These are phyloP conservation scores for Daldinia childiae DNA, from an alignment of 495 filamentous ascomycete species.

Conservation along the genomic window DNA sequence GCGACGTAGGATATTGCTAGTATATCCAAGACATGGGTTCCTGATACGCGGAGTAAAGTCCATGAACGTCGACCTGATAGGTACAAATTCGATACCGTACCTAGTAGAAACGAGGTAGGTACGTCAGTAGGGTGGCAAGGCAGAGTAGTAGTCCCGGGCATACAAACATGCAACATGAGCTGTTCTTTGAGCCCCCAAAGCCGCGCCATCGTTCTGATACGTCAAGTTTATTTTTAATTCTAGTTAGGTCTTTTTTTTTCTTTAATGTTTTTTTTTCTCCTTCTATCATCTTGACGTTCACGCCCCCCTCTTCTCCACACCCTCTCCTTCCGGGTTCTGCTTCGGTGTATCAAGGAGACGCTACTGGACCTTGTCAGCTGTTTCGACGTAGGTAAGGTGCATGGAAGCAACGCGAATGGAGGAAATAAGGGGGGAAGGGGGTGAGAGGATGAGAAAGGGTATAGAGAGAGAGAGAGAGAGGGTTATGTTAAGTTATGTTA, in stretches of 20 bases:
- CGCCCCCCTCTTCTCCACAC: background rate
- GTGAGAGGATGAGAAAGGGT: background rate
- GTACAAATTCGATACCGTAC: conserved; percentile 21
- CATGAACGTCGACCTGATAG: conserved; percentile 24
- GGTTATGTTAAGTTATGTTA: background rate
- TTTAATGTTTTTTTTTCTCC: background rate
- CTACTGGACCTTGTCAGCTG: conserved; percentile 30
- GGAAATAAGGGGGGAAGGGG: conserved; percentile 15
- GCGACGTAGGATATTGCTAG: conserved; percentile 8
- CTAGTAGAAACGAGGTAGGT: conserved; percentile 17
- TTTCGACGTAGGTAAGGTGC: conserved; percentile 30
- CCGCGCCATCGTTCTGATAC: conserved; percentile 37
- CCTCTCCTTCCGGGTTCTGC: conserved; percentile 2
- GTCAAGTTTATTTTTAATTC: conserved; percentile 19
- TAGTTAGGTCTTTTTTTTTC: background rate
- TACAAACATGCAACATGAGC: conserved; percentile 31
- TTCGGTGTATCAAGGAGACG: conserved; percentile 36
- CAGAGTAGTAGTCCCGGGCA: conserved; percentile 37
- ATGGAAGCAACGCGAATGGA: conserved; percentile 16
- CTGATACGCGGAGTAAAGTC: conserved; percentile 19
- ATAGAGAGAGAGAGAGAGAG: background rate
- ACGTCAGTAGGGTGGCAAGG: conserved; percentile 35
- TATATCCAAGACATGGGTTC: conserved; percentile 10
- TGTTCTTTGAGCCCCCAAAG: conserved; percentile 39
- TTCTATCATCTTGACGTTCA: background rate